Percentiles rank a stretch among this genome's conserved stretches.
phyloP scores from a whole-genome alignment of 495 filamentous ascomycete species.

The Aspergillus homomorphus region DNA sequence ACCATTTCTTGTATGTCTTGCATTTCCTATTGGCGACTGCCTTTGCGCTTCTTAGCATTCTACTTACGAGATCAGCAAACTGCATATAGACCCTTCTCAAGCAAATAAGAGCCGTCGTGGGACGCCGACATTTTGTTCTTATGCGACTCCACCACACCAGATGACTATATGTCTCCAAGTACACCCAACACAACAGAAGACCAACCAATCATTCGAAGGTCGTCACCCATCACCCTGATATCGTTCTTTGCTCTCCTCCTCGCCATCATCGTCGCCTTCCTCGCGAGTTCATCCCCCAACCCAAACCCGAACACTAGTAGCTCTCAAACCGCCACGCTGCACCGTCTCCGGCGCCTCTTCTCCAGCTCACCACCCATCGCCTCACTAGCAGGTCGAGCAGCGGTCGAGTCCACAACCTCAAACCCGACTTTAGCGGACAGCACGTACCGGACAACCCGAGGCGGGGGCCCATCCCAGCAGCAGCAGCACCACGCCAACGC shows the following conservation, averaged over 20 bases:
- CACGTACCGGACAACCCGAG: too few species aligned
- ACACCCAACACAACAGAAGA: neutral
- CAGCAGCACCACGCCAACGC: neutral
- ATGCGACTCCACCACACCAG: too few species aligned
- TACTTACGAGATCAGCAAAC: too few species aligned
- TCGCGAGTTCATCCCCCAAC: slow-evolving; percentile 1
- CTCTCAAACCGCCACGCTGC: slow-evolving; percentile 33
- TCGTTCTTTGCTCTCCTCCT: slow-evolving; percentile 9
- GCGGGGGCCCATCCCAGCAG: neutral
- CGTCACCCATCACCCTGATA: slow-evolving; percentile 4
- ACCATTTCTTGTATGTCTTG: neutral
- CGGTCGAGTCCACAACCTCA: neutral
- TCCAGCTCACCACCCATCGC: slow-evolving; percentile 4
- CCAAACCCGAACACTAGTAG: neutral
- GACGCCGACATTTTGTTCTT: too few species aligned
- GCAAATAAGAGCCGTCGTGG: too few species aligned
- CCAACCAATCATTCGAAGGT: neutral
- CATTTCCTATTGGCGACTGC: neutral
- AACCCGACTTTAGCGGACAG: too few species aligned
- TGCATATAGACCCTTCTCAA: too few species aligned
- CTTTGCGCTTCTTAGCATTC: too few species aligned
- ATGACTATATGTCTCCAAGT: slow-evolving; percentile 9
- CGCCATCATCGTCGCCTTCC: slow-evolving; percentile 8
- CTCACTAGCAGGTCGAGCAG: slow-evolving; percentile 7
- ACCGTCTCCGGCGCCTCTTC: slow-evolving; percentile 28